Conservation (phyloP, 106 monocot species). For the Allium fistulosum region DNA sequence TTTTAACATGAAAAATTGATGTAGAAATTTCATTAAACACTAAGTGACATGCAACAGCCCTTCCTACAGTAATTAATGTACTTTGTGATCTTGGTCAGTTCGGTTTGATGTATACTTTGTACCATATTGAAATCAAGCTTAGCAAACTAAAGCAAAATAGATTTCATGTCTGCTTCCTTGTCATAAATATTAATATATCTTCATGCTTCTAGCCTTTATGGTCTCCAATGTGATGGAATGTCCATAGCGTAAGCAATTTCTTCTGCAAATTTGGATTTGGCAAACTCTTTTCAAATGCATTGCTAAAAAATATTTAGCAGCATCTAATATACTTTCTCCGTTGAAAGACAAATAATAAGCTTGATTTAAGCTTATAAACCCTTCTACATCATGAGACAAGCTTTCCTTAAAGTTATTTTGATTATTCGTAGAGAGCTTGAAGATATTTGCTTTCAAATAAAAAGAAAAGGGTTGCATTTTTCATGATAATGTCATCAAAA, state of each 20-base stretch:
- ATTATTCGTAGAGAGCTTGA: conserved; percentile 17
- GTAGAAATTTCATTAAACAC: too few relatives aligned
- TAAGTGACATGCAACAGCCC: neutral
- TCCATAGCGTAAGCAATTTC: conserved; percentile 26
- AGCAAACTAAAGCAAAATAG: conserved; percentile 25
- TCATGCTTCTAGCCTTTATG: conserved; percentile 20
- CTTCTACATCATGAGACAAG: conserved; percentile 14
- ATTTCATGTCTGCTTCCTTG: conserved; percentile 6
- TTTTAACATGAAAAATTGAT: too few relatives aligned
- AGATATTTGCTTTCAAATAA: conserved; percentile 11
- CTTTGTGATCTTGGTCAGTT: conserved; percentile 23
- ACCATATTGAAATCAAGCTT: conserved; percentile 50
- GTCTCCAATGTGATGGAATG: conserved; percentile 38
- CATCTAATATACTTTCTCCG: conserved; percentile 22
- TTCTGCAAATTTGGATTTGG: neutral
- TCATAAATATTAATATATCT: conserved; percentile 28
- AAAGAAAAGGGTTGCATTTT: neutral
- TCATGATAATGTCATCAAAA: neutral
- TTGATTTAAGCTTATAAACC: conserved; percentile 32
- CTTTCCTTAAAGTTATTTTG: conserved; percentile 8
- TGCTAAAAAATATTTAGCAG: conserved; percentile 17
- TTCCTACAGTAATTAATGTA: neutral
- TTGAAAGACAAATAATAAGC: conserved; percentile 25
- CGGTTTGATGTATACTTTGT: conserved; percentile 20
- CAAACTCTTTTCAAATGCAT: conserved; percentile 1